Evolutionary conservation across 306 rosid genomes (phyloP).

Genomic region (Delonix regia): DNA sequence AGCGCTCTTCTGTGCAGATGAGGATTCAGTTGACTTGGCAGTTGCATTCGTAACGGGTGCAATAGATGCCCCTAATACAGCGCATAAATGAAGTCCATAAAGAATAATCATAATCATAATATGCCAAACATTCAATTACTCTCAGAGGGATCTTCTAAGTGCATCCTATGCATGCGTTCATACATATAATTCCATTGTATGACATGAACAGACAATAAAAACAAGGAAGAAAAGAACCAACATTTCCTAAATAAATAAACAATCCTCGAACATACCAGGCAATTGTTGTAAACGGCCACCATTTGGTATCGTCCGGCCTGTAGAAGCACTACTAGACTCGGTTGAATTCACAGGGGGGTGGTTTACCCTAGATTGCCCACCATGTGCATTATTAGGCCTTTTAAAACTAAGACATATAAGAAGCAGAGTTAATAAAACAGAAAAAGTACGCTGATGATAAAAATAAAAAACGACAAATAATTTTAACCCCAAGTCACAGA

Average conservation of each 20-base stretch:
- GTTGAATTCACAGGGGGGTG: conserved; percentile 52
- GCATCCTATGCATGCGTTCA: neutral
- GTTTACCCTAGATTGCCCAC: conserved; percentile 82
- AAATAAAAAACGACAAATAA: neutral
- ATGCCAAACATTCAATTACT: neutral
- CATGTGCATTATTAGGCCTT: conserved; percentile 84
- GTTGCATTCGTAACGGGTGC: conserved; percentile 49
- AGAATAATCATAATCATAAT: neutral
- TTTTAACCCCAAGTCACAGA: neutral
- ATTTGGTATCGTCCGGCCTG: conserved; percentile 61
- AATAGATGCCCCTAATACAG: conserved; percentile 53
- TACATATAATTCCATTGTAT: conserved; percentile 1
- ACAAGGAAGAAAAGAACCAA: neutral
- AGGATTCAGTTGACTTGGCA: conserved; percentile 58
- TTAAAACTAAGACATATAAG: conserved; percentile 57
- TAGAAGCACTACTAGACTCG: conserved; percentile 56
- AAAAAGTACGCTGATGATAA: neutral
- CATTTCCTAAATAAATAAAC: neutral
- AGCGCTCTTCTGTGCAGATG: conserved; percentile 62
- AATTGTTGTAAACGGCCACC: conserved; percentile 61
- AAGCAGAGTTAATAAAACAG: conserved; percentile 30
- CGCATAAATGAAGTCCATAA: conserved; percentile 11
- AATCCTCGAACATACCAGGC: conserved; percentile 53
- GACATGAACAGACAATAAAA: neutral
- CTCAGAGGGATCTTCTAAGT: neutral